Conservation (phyloP, 2,329 filamentous ascomycete species). For the Ophiocordyceps australis region DNA sequence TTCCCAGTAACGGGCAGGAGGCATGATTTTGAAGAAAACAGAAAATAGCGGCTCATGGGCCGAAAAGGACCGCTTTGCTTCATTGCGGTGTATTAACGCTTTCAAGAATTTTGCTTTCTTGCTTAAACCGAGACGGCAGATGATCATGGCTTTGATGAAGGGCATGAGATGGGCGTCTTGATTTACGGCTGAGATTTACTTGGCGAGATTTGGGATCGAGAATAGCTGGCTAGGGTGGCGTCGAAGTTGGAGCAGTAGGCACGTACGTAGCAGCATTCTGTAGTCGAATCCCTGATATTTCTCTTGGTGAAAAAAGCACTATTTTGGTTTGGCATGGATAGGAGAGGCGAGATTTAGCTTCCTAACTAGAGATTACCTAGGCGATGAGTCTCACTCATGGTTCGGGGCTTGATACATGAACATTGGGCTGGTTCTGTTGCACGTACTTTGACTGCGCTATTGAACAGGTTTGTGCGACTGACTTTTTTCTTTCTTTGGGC, state of each 20-base stretch:
- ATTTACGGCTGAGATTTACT: constrained; percentile 3
- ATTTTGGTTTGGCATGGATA: no score
- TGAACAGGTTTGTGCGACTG: no score
- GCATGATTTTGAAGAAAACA: background rate
- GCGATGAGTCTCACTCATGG: no score
- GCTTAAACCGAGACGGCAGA: constrained; percentile 1
- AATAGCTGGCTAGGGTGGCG: background rate
- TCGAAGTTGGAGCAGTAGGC: constrained; percentile 1
- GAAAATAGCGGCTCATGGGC: background rate
- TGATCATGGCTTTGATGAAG: constrained; percentile 4
- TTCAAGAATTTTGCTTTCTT: background rate
- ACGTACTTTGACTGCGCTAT: no score
- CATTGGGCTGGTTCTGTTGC: no score
- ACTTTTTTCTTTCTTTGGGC: no score
- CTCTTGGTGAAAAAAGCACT: no score
- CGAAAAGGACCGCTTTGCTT: background rate
- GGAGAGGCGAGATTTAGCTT: no score
- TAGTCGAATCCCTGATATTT: no score
- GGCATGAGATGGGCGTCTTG: constrained; percentile 6
- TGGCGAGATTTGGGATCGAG: constrained; percentile 4
- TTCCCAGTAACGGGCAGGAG: constrained; percentile 7
- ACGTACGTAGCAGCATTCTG: constrained; percentile 1
- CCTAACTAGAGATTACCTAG: no score
- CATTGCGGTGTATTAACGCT: constrained; percentile 10
- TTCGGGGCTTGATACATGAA: no score